These are phyloP conservation scores for Knufia fluminis DNA, from an alignment of 2,329 filamentous ascomycete species.

Conservation along the genomic window DNA sequence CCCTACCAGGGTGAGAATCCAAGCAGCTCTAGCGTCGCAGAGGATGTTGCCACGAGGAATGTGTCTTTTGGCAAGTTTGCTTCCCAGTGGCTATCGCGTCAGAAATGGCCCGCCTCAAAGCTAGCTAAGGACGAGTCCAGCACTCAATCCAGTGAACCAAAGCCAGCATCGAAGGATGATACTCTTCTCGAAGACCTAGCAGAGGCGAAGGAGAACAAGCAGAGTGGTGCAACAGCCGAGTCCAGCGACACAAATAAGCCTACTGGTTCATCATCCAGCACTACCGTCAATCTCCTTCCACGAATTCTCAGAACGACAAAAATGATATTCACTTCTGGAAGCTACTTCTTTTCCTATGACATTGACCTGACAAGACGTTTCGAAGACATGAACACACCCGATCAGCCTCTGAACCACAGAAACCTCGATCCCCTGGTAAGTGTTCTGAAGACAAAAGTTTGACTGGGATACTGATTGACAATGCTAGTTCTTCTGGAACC, in stretches of 20 bases:
- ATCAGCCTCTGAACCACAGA: slow-evolving; percentile 7
- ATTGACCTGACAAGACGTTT: slow-evolving; percentile 72
- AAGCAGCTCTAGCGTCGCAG: slow-evolving; percentile 57
- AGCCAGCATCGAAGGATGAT: slow-evolving; percentile 2
- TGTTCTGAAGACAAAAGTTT: slow-evolving; percentile 14
- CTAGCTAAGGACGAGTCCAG: neutral
- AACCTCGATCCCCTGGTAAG: slow-evolving; percentile 11
- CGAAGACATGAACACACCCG: slow-evolving; percentile 12
- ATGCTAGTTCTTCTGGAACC: slow-evolving; percentile 78
- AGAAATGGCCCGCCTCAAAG: slow-evolving; percentile 50
- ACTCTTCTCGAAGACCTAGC: neutral
- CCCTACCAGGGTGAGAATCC: slow-evolving; percentile 24
- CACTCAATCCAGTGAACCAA: neutral
- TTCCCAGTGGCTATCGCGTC: slow-evolving; percentile 80
- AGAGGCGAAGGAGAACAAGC: neutral
- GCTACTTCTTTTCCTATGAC: slow-evolving; percentile 94
- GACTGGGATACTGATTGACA: neutral
- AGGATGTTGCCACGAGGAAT: slow-evolving; percentile 76
- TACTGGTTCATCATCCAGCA: neutral
- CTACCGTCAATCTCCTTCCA: slow-evolving; percentile 56
- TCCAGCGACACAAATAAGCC: neutral
- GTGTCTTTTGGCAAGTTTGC: slow-evolving; percentile 85
- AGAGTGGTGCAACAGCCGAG: neutral
- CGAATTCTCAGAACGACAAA: slow-evolving; percentile 77
- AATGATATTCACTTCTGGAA: slow-evolving; percentile 73